Percentiles rank a stretch among this genome's conserved stretches.
Conservation (phyloP, 208 protist genomes). For the Acanthamoeba sp. region DNA sequence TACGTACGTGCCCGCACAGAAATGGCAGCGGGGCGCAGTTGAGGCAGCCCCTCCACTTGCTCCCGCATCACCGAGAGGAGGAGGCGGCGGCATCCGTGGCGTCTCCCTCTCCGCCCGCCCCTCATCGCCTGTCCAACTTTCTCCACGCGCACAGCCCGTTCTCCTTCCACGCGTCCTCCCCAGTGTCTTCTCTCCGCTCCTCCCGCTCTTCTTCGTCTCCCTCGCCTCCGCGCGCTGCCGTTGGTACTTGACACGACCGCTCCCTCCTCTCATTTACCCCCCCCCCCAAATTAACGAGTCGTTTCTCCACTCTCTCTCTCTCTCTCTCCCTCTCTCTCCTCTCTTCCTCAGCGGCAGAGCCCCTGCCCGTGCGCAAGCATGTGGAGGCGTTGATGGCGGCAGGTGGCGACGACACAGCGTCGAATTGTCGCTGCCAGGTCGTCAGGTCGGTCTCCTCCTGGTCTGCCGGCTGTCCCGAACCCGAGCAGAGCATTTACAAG, state of each 20-base stretch:
- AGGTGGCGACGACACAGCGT: not conserved
- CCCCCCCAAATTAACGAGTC: too few species aligned
- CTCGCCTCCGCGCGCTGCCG: not conserved
- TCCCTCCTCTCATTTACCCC: too few species aligned
- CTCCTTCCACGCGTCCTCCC: not conserved
- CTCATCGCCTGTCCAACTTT: not conserved
- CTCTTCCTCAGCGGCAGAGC: not conserved
- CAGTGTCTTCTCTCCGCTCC: not conserved
- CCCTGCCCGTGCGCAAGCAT: not conserved
- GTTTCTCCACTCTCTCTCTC: too few species aligned
- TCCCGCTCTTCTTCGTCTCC: not conserved
- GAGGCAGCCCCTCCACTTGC: not conserved
- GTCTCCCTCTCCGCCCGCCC: not conserved
- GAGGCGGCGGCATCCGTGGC: not conserved
- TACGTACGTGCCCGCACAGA: not conserved
- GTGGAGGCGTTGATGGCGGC: not conserved
- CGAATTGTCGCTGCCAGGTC: constrained; percentile 20
- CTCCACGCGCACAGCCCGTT: not conserved
- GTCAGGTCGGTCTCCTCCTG: not conserved
- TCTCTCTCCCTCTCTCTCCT: too few species aligned
- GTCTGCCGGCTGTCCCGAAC: constrained; percentile 10
- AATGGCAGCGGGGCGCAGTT: not conserved
- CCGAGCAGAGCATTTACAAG: constrained; percentile 35
- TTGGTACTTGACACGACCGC: too few species aligned
- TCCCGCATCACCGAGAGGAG: not conserved